Evolutionary conservation across 352 stramenopile species (phyloP).

Genomic region (Globisporangium apiculatum): DNA sequence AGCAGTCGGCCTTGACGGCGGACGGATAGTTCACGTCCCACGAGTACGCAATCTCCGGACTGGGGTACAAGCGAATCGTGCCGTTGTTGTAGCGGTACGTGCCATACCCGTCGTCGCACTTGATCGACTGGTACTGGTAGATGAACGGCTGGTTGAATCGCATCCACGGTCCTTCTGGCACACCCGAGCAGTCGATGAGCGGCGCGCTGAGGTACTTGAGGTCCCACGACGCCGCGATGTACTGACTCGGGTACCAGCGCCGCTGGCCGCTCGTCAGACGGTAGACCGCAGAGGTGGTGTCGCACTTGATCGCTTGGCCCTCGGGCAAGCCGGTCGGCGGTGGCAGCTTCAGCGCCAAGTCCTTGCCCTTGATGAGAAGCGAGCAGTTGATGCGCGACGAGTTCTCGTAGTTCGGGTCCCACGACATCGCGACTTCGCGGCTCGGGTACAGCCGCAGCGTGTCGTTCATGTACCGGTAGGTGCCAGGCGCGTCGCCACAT

Average conservation of each 20-base stretch:
- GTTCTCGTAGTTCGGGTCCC: constrained; percentile 11
- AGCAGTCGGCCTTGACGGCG: constrained; percentile 13
- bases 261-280: constrained; percentile 11
- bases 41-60: constrained; percentile 11
- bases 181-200: constrained; percentile 14
- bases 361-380: neutral
- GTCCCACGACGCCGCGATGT: constrained; percentile 21
- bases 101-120: constrained; percentile 7
- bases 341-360: constrained; percentile 8
- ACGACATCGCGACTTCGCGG: constrained; percentile 13
- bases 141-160: constrained; percentile 4
- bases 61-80: constrained; percentile 16
- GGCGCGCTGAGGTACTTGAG: constrained; percentile 1
- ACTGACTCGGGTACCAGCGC: constrained; percentile 15
- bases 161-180: constrained; percentile 8
- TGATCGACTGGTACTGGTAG: constrained; percentile 8
- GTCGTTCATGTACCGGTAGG: constrained; percentile 6
- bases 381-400: constrained; percentile 15
- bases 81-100: constrained; percentile 14
- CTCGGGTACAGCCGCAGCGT: constrained; percentile 12
- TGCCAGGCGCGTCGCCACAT: constrained; percentile 7
- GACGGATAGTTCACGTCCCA: constrained; percentile 16
- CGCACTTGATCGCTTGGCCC: constrained; percentile 14
- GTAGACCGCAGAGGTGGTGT: constrained; percentile 3
- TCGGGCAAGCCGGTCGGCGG: constrained; percentile 2